Base-by-base conservation (phyloP, 1,284 basidiomycete species). In the Trichosporon asahii region DNA sequence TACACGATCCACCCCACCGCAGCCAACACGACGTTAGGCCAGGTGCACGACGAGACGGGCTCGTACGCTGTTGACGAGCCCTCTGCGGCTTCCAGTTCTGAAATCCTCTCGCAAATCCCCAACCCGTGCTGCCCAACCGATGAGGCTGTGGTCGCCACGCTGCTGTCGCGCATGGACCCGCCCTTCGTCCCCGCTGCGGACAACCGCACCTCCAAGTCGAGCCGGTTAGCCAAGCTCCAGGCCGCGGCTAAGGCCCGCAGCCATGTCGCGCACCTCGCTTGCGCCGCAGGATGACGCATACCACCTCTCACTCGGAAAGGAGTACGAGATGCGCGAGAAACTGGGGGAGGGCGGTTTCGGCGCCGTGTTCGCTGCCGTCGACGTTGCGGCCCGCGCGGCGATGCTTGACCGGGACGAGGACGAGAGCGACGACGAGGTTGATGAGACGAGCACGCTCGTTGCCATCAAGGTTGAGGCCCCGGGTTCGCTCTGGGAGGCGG, bases 341-440 rank as follows among this genome's bases (percentile, higher is more conserved):
- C 87, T 99, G 25, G 97, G 97, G 5, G 96, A 99, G 85, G 97
- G 97, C 6, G 95, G 95, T 0, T 99, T 95, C 77, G 97, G 96
- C 0, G 89, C 91, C 2, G 97, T 99, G 11, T 99, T 97, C 85
- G 89, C 90, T 71, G 94, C 91, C 4, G 80, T 85, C 37, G 86
- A 87, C 68, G 71, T 84, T 9, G 78, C 79, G 7, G 79, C 77
- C 12, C 86, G 87, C 69, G 86, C 87, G n/a, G 80, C 88, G 8
- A 70, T 72, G 35, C 70, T 73, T 27, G 88, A 88, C 7, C 86
- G 87, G 15, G 84, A 84, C 5, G 87, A 87, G 15, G 76, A 75
- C 18, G 88, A 89, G 29, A 87, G 88, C 29, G 85, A 88, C 1
- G 85, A 86, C 7, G 88, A 89, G 15, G 86, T 86, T 5, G 88